Base-by-base conservation (phyloP, 1,139 yeast genomes). In the Kodamaea plutei region DNA sequence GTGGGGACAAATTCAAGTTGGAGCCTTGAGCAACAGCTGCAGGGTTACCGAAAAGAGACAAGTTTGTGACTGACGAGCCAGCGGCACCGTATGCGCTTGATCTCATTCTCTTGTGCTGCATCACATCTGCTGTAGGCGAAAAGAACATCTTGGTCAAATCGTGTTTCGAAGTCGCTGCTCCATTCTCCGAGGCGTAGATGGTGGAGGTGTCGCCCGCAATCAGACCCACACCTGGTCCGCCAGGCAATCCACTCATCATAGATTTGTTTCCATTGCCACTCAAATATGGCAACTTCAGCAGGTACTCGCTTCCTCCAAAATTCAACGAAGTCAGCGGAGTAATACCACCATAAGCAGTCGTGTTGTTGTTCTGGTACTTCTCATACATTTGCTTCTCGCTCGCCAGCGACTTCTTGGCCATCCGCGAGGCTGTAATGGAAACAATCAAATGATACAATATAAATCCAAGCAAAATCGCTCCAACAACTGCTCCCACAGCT, bases 111-210 rank as follows among this genome's bases (percentile, higher is more conserved):
- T 60, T 62, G 38, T 62, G 69, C 38, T 65, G 66, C 76, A 79
- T 73, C 23, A 80, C 82, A 48, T 82, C 88, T 12, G 81, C 83
- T 2, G 93, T 84, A 21, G 94, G 94, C 5, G 91, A 81, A 35
- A 84, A 75, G 52, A 79, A 84, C 72, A 82, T 69, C 37, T 56
- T 64, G 30, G 73, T 67, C 44, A 65, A 52, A 41, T 68, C 74
- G 36, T 62, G 61, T 35, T 62, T 63, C 14, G 65, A 47, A 2
- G 69, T 55, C 14, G 64, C 56, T 12, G 44, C 56, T 9, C 57
- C 60, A 4, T 50, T 47, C 19, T 63, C 69, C n/a, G 61, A 49
- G 27, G 56, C 57, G 39, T 62, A 58, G 23, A 64, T 55, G 14
- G 68, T 63, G 6, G 68, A 60, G 25, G 52, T 54, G 33, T 64